Base-by-base conservation (phyloP, 805 yeast species). In the Yamadazyma insecticola region DNA sequence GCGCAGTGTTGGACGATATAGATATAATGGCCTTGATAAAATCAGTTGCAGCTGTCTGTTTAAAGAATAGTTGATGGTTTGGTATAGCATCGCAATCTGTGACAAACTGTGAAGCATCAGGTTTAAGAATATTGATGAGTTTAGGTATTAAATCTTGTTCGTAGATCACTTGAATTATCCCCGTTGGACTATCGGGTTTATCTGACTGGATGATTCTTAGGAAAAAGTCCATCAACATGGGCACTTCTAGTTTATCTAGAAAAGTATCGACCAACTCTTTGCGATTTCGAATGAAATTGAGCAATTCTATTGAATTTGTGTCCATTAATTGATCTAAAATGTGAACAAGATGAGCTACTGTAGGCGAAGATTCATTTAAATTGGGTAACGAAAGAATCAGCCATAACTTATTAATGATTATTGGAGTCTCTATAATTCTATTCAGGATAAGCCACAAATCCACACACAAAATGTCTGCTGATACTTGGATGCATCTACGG, bases 21-120 rank as follows among this genome's bases (percentile, higher is more conserved):
- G 97, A 82, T 21, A 92, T 83, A 48, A 92, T 78, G 0, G 97
- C 97, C 53, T 92, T 92, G 32, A 92, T 64, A 51, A 92, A 92
- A 52, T 92, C 98, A 14, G 96, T 94, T 1, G 95, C 94, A 0
- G 97, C 95, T 12, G 92, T 79, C 55, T 92, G 97, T 28, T 78
- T 78, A 44, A 65, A 65, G 33, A 59, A 56, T 15, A 55, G 39
- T 22, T 45, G 43, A n/a, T 53, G 53, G 26, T 60, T 52, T 1
- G 65, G 56, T 13, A 60, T 47, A 15, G 25, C 33, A 11, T 35
- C 22, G 12, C 38, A 16, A 16, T 36, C 35, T 6, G 24, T 28
- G 9, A 28, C 41, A 26, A 84, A 74, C 8, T 89, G 73, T 7
- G 80, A 66, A 23, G 74, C 65, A 6, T 72, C 71, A 1, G 95